Base-by-base conservation (phyloP, 257 asterid genomes). In the Plantago ovata region DNA sequence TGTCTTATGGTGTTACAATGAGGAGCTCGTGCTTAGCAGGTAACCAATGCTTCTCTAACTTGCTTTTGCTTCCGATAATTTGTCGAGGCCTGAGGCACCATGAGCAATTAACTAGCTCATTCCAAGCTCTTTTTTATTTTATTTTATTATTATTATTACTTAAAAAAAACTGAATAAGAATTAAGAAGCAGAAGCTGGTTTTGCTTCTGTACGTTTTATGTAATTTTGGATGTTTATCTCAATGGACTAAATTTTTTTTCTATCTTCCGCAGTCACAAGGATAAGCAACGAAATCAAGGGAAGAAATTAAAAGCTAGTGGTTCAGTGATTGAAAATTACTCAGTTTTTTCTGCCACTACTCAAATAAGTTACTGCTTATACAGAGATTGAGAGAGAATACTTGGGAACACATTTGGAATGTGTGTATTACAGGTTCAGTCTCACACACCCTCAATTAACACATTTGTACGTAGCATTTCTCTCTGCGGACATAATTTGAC, bases 11-110 rank as follows among this genome's bases (percentile, higher is more conserved):
- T 82, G 90, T 61, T 82, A 79, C 66, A 82, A 66, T 78, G 77
- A 82, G 48, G 68, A 82, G 62, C 84, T 79, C 38, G 84, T 79
- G 45, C 75, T 82, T 36, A 81, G 89, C 85, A 79, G 90, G 90
- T 77, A 19, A 1, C 3, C 33, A 67, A n/a, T n/a, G n/a, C 10
- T 22, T 9, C 7, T 18, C 24, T 11, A 12, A 11, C 2, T 22
- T 52, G 1, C 10, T 12, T 24, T 32, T 52, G n/a, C n/a, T n/a
- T n/a, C n/a, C n/a, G n/a, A n/a, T n/a, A n/a, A n/a, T n/a, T n/a
- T n/a, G n/a, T n/a, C n/a, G n/a, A n/a, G n/a, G n/a, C n/a, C n/a
- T n/a, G n/a, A n/a, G n/a, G n/a, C n/a, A n/a, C n/a, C n/a, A n/a
- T n/a, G n/a, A n/a, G n/a, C n/a, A n/a, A n/a, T n/a, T n/a, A n/a